Evolutionary conservation across 2,329 filamentous ascomycete genomes (phyloP), one percentile per base, ranked within the genome.

Genomic region (Biscogniauxia mediterranea): DNA sequence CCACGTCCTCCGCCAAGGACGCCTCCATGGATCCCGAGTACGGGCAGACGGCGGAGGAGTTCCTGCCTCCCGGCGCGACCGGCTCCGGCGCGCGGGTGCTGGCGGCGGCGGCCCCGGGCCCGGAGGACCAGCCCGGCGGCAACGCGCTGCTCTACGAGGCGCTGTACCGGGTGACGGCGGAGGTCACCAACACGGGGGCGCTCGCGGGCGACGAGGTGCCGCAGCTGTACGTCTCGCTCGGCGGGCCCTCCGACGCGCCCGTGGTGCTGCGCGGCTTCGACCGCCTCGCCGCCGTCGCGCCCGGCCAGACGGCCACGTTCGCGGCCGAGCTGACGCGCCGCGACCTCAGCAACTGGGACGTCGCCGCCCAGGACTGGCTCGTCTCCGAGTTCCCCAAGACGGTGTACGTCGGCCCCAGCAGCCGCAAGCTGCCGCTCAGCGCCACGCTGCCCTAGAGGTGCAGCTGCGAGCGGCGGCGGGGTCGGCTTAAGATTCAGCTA

Each of bases 301-400:
- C 91, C 0, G 92, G 91, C n/a, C 75, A 86, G 75, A 86, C 83
- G 56, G 81, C 79, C 3, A 85, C 81, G 1, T 96, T 95, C 79
- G 81, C 75, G 0, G 87, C 85, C 0, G 83, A 87, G 17, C 76
- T 97, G 59, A 93, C 88, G 5, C 84, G 93, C 49, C 87, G 92
- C 60, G 94, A 97, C 71, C 68, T 97, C 59, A 92, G 89, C 73
- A 95, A 93, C 79, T 97, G 94, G 93, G 91, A 97, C 68, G 79
- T 85, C 0, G 81, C 72, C 1, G 74, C 78, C n/a, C 93, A 97
- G 81, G 89, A 97, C 80, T 98, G 94, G 93, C 84, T 92, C 53
- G 69, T 86, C n/a, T 80, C 77, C 8, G 68, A 77, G 19, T 70
- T 76, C 54, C 70, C 79, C 60, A 87, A 87, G 80, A 85, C 74